A percentile compares a stretch with the other conserved stretches of the same genome.
Conservation (phyloP, 345 rosid species). For the Clausena lansium region DNA sequence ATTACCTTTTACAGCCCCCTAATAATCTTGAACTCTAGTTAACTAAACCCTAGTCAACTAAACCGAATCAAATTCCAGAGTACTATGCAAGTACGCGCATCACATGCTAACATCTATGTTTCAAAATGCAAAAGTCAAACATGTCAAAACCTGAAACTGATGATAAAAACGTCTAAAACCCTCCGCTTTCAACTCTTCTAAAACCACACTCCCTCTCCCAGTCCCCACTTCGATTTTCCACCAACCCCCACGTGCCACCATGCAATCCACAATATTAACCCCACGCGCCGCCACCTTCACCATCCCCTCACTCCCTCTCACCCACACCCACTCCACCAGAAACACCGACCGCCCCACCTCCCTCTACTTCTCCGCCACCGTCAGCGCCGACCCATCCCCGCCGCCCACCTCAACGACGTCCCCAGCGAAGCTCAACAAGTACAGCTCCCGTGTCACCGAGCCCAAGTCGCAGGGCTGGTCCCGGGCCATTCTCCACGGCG, state of each 20-base stretch:
- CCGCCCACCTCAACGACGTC: constrained; percentile 16
- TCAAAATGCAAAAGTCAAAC: too few relatives aligned
- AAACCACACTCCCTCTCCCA: too few relatives aligned
- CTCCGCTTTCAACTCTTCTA: neutral
- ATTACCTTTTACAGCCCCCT: too few relatives aligned
- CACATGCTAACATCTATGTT: too few relatives aligned
- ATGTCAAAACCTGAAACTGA: neutral
- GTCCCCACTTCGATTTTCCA: neutral
- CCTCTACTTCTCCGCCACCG: constrained; percentile 28
- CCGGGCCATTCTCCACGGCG: constrained; percentile 89
- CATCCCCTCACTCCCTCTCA: constrained; percentile 17
- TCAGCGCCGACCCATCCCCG: constrained; percentile 33
- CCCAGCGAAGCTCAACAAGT: constrained; percentile 61
- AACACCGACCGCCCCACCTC: constrained; percentile 3
- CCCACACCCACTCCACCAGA: neutral
- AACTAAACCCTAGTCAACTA: too few relatives aligned
- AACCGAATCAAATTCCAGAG: too few relatives aligned
- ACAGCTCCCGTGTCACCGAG: constrained; percentile 82
- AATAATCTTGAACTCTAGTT: too few relatives aligned
- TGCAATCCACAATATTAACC: constrained; percentile 50
- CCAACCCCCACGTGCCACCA: constrained; percentile 26
- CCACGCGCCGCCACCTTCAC: constrained; percentile 34
- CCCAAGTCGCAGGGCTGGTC: constrained; percentile 99
- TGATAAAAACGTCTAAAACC: neutral
- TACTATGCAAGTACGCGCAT: too few relatives aligned